Conservation (phyloP, 2,329 filamentous ascomycete genomes). For the Macrophomina phaseolina region DNA sequence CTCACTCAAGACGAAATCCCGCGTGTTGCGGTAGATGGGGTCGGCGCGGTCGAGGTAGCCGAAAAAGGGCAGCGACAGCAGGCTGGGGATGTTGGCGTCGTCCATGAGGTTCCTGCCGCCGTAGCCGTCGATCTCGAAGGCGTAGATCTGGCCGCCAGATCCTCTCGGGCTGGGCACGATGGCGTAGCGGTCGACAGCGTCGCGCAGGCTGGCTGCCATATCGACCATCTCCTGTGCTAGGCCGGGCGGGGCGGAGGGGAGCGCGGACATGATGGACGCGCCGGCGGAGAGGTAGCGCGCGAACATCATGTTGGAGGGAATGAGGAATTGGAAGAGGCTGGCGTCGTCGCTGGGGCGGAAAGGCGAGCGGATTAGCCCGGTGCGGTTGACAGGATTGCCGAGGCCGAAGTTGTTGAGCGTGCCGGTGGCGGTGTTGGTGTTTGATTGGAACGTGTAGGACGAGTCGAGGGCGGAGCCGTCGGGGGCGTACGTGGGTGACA, state of each 20-base stretch:
- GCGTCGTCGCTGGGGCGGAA: constrained; percentile 59
- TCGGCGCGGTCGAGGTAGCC: constrained; percentile 55
- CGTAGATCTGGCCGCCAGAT: constrained; percentile 53
- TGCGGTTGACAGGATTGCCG: constrained; percentile 56
- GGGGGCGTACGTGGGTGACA: constrained; percentile 53
- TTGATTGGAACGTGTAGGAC: constrained; percentile 54
- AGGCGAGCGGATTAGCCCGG: constrained; percentile 55
- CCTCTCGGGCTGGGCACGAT: constrained; percentile 44
- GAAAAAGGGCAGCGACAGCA: constrained; percentile 69
- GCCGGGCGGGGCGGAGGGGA: constrained; percentile 54
- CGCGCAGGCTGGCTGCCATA: constrained; percentile 55
- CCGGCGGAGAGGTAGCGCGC: constrained; percentile 64
- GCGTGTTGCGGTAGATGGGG: constrained; percentile 54
- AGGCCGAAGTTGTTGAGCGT: constrained; percentile 60
- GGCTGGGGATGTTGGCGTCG: constrained; percentile 72
- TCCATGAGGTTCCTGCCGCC: constrained; percentile 69
- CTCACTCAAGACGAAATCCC: constrained; percentile 50
- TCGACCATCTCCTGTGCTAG: constrained; percentile 63
- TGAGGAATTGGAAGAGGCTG: constrained; percentile 56
- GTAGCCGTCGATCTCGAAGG: constrained; percentile 57
- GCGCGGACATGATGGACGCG: constrained; percentile 58
- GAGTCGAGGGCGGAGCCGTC: constrained; percentile 51
- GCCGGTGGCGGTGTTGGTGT: constrained; percentile 52
- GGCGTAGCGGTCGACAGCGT: constrained; percentile 52
- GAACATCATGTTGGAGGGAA: constrained; percentile 72